phyloP scores from a whole-genome alignment of 2,329 filamentous ascomycete genomes.

The Scortechinia acanthostroma region DNA sequence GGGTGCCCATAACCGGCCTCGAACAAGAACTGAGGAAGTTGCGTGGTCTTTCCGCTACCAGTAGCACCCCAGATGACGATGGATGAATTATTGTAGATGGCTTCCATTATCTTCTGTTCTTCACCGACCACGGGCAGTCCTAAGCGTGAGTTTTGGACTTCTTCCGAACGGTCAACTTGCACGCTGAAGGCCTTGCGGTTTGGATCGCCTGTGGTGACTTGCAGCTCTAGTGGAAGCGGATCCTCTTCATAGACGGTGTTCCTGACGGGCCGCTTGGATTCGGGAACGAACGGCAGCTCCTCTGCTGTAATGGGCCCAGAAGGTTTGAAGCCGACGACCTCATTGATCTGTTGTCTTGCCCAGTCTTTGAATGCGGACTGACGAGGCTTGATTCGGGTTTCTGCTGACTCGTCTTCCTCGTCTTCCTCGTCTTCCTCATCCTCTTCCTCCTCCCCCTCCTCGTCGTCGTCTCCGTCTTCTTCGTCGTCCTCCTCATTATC shows the following conservation, averaged over 20 bases:
- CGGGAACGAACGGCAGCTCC: background rate
- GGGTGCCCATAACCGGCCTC: slow-evolving; percentile 84
- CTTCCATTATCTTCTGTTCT: slow-evolving; percentile 97
- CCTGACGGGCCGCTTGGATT: slow-evolving; percentile 40
- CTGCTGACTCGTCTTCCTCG: slow-evolving; percentile 13
- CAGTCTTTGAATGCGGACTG: slow-evolving; percentile 81
- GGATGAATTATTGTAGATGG: slow-evolving; percentile 82
- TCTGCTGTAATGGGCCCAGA: slow-evolving; percentile 29
- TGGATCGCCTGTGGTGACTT: slow-evolving; percentile 43
- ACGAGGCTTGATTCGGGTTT: slow-evolving; percentile 24
- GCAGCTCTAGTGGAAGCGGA: slow-evolving; percentile 59
- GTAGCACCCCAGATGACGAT: slow-evolving; percentile 92
- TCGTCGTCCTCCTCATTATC: slow-evolving; percentile 16
- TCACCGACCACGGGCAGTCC: slow-evolving; percentile 85
- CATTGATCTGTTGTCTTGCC: slow-evolving; percentile 80
- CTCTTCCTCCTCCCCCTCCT: background rate
- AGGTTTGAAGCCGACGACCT: slow-evolving; percentile 64
- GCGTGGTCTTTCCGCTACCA: slow-evolving; percentile 94
- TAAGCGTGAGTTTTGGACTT: slow-evolving; percentile 72
- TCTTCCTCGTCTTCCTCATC: background rate
- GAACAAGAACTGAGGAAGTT: slow-evolving; percentile 91
- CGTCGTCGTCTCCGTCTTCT: slow-evolving; percentile 6
- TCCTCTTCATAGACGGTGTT: slow-evolving; percentile 54
- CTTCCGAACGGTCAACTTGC: slow-evolving; percentile 57
- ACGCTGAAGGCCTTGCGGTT: slow-evolving; percentile 73